Evolutionary conservation across 2,329 filamentous ascomycete species (phyloP).

Genomic region (Thielaviopsis ethacetica): DNA sequence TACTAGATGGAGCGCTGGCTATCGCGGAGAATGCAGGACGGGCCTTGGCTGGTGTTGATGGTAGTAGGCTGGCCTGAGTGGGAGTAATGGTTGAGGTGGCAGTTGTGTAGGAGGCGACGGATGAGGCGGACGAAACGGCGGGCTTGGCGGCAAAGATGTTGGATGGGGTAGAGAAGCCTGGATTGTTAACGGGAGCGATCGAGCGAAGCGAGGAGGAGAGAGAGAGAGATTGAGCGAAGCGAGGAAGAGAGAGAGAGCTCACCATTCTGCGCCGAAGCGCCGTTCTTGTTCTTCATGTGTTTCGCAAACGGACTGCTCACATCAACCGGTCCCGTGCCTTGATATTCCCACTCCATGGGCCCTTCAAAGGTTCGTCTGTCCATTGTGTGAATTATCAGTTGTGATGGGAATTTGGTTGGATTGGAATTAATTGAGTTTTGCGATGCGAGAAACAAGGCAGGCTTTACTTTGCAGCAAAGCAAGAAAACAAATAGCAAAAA

Average conservation of each 20-base stretch:
- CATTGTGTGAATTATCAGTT: too few species aligned
- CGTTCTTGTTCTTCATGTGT: constrained; percentile 13
- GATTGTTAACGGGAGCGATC: background rate
- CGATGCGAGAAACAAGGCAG: too few species aligned
- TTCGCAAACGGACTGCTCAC: constrained; percentile 42
- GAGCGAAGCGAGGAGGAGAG: too few species aligned
- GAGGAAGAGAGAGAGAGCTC: too few species aligned
- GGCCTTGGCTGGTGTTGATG: background rate
- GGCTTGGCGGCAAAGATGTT: background rate
- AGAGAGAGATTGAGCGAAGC: too few species aligned
- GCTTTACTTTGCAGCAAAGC: too few species aligned
- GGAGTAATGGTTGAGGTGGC: background rate
- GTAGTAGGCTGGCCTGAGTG: background rate
- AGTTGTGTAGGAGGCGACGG: background rate
- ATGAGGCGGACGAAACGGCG: background rate
- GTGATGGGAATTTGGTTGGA: too few species aligned
- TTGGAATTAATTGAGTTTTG: too few species aligned
- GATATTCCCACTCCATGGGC: constrained; percentile 53
- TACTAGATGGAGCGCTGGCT: background rate
- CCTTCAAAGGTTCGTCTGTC: constrained; percentile 40
- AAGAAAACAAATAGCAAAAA: too few species aligned
- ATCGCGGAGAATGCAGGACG: background rate
- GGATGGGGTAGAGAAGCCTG: background rate
- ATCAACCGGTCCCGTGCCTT: constrained; percentile 39
- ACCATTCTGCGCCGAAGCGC: constrained; percentile 8